Base-by-base conservation (phyloP, 2,329 filamentous ascomycete genomes). In the Leptosphaerulina australis region DNA sequence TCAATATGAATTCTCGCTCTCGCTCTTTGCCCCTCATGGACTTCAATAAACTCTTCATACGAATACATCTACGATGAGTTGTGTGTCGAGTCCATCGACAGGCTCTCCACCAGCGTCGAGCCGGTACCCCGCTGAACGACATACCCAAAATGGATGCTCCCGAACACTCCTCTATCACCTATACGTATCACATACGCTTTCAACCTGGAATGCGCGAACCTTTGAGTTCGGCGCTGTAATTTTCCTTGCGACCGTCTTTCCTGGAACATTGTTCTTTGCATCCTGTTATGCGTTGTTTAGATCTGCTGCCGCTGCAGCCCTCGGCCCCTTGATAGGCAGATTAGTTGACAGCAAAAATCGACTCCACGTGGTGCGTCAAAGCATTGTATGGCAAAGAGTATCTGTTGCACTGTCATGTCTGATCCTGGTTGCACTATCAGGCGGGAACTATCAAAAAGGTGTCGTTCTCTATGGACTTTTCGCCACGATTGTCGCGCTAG, bases 261-360 rank as follows among this genome's bases (percentile, higher is more conserved):
- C 77, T 0, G 60, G 76, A 0, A 88, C 86, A 0, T 73, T 91
- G 17, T 76, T 88, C 17, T 86, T 83, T 26, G 79, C 86, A 47
- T 89, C 87, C 0, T 72, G 86, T n/a, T 91, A 90, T 62, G 87
- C 87, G 0, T 71, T 90, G 5, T 74, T 79, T 4, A 81, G 88
- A 17, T 79, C 82, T 5, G 71, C 77, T 0, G 76, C 83, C 0
- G 85, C 84, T 0, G 80, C 87, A 3, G 21, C 84, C 0, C 72
- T 88, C 5, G 81, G 85, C 0, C 81, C 83, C 10, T 74, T 75
- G 35, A 68, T 90, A 5, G 88, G 88, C 1, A 62, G 66, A 1
- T 77, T 77, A 29, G 81, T 91, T 28, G 88, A 91, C 66, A 69
- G 55, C 0, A 76, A 75, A 4, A 61, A 75, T 25, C 67, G 77